Percentiles rank a stretch among this genome's conserved stretches.
These are phyloP conservation scores for Gastrodia elata DNA, from an alignment of 106 monocot species.

Conservation along the genomic window DNA sequence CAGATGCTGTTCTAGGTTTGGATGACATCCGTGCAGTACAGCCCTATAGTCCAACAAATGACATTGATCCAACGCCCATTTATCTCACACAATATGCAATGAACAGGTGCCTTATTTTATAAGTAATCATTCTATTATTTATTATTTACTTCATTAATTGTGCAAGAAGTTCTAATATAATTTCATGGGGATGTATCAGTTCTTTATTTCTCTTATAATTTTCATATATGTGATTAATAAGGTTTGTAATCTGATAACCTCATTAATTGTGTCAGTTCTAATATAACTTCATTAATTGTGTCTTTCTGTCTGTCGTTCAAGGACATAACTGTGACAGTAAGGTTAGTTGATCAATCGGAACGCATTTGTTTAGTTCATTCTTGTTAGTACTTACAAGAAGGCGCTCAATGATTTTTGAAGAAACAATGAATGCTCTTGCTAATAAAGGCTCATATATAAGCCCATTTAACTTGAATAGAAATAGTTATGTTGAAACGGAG, in stretches of 20 bases:
- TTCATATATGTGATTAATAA: background rate
- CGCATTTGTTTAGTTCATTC: too few relatives aligned
- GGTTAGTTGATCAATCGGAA: too few relatives aligned
- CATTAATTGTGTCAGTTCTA: too few relatives aligned
- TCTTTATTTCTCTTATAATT: too few relatives aligned
- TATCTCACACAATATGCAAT: conserved; percentile 72
- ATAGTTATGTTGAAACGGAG: too few relatives aligned
- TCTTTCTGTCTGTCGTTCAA: background rate
- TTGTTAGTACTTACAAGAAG: too few relatives aligned
- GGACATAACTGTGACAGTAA: background rate
- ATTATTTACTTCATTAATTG: background rate
- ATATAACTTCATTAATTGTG: too few relatives aligned
- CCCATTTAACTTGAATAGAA: too few relatives aligned
- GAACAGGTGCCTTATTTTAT: conserved; percentile 55
- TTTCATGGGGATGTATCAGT: background rate
- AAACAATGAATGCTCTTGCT: too few relatives aligned
- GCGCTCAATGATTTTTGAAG: too few relatives aligned
- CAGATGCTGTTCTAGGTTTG: conserved; percentile 92
- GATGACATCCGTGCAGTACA: conserved; percentile 88
- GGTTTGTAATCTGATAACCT: background rate
- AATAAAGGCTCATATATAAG: too few relatives aligned
- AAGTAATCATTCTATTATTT: background rate
- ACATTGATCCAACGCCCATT: conserved; percentile 73
- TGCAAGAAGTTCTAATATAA: background rate
- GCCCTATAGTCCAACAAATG: conserved; percentile 67